These are phyloP conservation scores for Taiwanofungus camphoratus DNA, from an alignment of 1,284 basidiomycete species.

Conservation along the genomic window DNA sequence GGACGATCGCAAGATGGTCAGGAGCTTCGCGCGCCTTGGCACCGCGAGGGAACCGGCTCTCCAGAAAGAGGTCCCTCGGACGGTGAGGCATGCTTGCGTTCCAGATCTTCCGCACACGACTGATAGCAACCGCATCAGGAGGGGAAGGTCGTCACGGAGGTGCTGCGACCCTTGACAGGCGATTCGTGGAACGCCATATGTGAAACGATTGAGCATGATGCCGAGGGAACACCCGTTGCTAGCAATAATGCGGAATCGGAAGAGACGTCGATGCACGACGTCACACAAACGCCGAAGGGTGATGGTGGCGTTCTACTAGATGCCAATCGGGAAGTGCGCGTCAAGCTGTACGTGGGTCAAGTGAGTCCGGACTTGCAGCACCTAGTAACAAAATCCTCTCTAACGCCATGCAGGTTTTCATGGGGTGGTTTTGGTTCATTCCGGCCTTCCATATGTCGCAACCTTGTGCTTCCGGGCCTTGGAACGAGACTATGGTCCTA, in stretches of 20 bases:
- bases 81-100: slow-evolving; percentile 19
- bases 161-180: slow-evolving; percentile 39
- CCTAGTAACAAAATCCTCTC: not conserved
- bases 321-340: slow-evolving; percentile 64
- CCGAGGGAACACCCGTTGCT: slow-evolving; percentile 10
- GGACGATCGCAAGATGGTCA: slow-evolving; percentile 75
- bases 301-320: slow-evolving; percentile 56
- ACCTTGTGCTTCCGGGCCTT: slow-evolving; percentile 23
- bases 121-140: slow-evolving; percentile 26
- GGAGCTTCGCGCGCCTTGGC: slow-evolving; percentile 62
- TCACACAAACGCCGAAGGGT: slow-evolving; percentile 25
- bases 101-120: slow-evolving; percentile 8
- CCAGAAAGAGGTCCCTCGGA: slow-evolving; percentile 29
- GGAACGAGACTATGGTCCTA: slow-evolving; percentile 34
- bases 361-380: slow-evolving; percentile 30
- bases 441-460: slow-evolving; percentile 73
- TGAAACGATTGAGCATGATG: slow-evolving; percentile 27
- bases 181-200: slow-evolving; percentile 39
- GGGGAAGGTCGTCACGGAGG: slow-evolving; percentile 37
- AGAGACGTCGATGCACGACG: slow-evolving; percentile 37
- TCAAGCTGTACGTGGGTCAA: slow-evolving; percentile 75
- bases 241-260: slow-evolving; percentile 31
- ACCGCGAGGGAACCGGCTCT: slow-evolving; percentile 28
- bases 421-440: slow-evolving; percentile 83
- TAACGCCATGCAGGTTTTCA: slow-evolving; percentile 45